phyloP scores from a whole-genome alignment of 2,329 filamentous ascomycete species.

The Fusarium pseudonygamai region DNA sequence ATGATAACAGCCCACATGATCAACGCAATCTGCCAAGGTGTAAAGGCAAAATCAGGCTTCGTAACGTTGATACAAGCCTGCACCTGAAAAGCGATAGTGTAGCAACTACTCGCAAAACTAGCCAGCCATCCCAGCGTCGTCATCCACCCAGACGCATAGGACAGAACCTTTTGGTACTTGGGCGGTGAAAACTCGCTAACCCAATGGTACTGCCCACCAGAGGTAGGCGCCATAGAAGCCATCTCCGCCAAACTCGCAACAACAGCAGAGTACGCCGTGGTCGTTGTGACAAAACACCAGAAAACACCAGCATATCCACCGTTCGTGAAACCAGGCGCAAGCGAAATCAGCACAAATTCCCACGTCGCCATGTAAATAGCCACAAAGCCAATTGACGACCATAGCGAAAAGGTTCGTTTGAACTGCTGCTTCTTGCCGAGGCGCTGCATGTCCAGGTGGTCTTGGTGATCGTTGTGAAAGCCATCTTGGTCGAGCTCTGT shows the following conservation, averaged over 20 bases:
- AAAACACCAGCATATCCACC: slow-evolving; percentile 26
- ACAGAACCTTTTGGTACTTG: slow-evolving; percentile 9
- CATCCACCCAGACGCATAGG: slow-evolving; percentile 24
- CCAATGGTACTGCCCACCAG: slow-evolving; percentile 26
- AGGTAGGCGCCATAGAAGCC: slow-evolving; percentile 29
- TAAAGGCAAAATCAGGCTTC: slow-evolving; percentile 19
- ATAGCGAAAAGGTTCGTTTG: slow-evolving; percentile 15
- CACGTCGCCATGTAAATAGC: slow-evolving; percentile 31
- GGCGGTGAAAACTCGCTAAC: slow-evolving; percentile 27
- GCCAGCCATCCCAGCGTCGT: slow-evolving; percentile 26
- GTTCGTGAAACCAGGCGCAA: slow-evolving; percentile 18
- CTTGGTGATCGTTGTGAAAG: slow-evolving; percentile 21
- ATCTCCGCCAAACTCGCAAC: slow-evolving; percentile 26
- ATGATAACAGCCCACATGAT: slow-evolving; percentile 30
- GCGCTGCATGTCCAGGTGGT: slow-evolving; percentile 25
- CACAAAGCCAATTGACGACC: slow-evolving; percentile 28
- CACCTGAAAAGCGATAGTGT: slow-evolving; percentile 24
- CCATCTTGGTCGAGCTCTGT: slow-evolving; percentile 13
- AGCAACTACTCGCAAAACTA: slow-evolving; percentile 26
- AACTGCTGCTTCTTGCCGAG: slow-evolving; percentile 29
- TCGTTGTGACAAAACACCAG: slow-evolving; percentile 24
- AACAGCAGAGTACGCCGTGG: slow-evolving; percentile 4
- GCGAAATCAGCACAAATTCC: slow-evolving; percentile 27
- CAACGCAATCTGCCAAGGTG: slow-evolving; percentile 18
- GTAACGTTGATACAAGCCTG: slow-evolving; percentile 29